Evolutionary conservation across 345 rosid genomes (phyloP), one percentile per base, ranked within the genome.

Genomic region (Boechera stricta): DNA sequence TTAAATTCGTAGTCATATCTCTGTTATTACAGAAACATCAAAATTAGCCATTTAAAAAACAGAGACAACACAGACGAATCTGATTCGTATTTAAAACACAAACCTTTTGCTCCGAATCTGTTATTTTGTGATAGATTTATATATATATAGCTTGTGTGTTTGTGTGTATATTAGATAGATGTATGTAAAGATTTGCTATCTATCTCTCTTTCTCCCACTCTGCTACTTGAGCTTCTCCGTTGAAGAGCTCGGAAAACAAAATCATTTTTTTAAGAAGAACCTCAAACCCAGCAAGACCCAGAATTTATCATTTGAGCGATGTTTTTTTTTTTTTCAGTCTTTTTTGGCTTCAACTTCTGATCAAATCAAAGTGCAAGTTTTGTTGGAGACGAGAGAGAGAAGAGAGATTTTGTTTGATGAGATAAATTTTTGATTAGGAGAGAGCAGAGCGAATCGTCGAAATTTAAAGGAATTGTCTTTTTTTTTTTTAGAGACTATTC

Each of bases 141-240:
- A 33, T 70, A 18, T 56, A 13, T 63, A 16, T 39, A 21, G 24
- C 24, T 21, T 7, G 7, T 71, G 5, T 59, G 2, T 9, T 0
- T 54, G 11, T 39, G 18, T 36, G n/a, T 55, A 21, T 51, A 4
- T 67, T 44, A 44, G n/a, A 67, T 39, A 6, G 18, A 8, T 62
- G 10, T 49, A 15, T 38, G 47, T 41, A 53, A 18, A 63, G 7
- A 4, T n/a, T 42, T 44, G n/a, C 16, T 13, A 10, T 38, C 73
- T 67, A 75, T 70, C 80, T 69, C 51, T 77, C 80, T 77, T 54
- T 70, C 71, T 77, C 80, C 71, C 80, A 77, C 80, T 77, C 71
- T 70, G 71, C 21, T 21, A 62, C 71, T 49, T 77, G 54, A 18
- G 32, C 66, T 77, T 70, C 42, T 26, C 71, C 66, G 51, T 77